Percentiles rank a stretch among this genome's conserved stretches.
These are phyloP conservation scores for Fusarium sp. DNA, from an alignment of 2,329 filamentous ascomycete species.

Conservation along the genomic window DNA sequence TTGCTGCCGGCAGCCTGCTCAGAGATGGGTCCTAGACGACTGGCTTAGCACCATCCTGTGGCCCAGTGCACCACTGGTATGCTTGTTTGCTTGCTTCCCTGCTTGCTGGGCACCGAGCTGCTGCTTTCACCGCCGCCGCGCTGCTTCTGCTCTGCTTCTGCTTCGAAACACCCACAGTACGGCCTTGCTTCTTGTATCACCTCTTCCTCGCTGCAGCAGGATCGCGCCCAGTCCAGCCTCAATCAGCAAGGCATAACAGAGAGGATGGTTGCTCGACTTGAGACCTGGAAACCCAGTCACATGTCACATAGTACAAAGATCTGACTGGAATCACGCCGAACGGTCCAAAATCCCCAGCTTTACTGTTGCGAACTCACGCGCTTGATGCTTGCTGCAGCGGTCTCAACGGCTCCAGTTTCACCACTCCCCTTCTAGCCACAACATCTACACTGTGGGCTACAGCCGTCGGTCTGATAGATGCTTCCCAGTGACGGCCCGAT, in stretches of 20 bases:
- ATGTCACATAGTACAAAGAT: conserved; percentile 58
- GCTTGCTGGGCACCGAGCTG: conserved; percentile 12
- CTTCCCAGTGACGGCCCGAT: conserved; percentile 43
- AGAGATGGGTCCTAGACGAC: conserved; percentile 14
- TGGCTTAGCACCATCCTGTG: conserved; percentile 30
- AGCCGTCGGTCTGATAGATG: conserved; percentile 29
- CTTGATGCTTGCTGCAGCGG: conserved; percentile 27
- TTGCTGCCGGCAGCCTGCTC: conserved; percentile 29
- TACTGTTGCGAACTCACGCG: conserved; percentile 27
- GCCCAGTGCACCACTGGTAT: conserved; percentile 30
- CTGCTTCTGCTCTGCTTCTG: conserved; percentile 9
- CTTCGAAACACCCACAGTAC: conserved; percentile 13
- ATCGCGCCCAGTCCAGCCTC: conserved; percentile 26
- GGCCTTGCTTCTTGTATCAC: conserved; percentile 30
- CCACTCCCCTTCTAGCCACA: conserved; percentile 36
- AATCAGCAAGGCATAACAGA: conserved; percentile 16
- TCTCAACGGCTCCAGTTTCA: conserved; percentile 39
- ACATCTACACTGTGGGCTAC: conserved; percentile 30
- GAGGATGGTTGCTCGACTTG: conserved; percentile 32
- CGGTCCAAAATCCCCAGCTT: conserved; percentile 23
- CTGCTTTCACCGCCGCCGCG: conserved; percentile 15
- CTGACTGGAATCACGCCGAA: conserved; percentile 49
- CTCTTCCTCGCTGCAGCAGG: conserved; percentile 21
- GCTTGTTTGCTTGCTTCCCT: conserved; percentile 12
- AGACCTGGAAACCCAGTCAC: conserved; percentile 55